Conservation (phyloP, 192 early-diverging fungal species). For the Backusella liffmaniae region DNA sequence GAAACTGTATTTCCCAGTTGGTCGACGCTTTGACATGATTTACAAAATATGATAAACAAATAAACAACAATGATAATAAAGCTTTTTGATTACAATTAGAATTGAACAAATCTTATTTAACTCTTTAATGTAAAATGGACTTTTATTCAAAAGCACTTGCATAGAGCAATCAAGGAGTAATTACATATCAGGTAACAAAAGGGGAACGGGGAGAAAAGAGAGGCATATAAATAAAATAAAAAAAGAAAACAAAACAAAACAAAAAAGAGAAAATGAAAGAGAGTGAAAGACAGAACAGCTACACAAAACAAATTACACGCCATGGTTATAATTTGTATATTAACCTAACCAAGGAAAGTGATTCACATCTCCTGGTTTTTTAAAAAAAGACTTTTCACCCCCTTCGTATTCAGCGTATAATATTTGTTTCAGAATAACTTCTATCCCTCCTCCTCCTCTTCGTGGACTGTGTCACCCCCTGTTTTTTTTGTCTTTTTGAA, state of each 20-base stretch:
- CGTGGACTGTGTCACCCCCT: neutral
- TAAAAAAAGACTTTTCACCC: neutral
- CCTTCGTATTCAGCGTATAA: neutral
- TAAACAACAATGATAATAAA: neutral
- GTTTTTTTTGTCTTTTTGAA: neutral
- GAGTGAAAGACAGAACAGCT: neutral
- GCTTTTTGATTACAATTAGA: neutral
- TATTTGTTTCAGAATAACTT: neutral
- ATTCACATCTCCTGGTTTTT: neutral
- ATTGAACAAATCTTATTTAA: neutral
- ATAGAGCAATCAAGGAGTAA: neutral
- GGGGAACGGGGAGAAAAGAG: neutral
- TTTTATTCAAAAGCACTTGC: neutral
- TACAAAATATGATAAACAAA: neutral
- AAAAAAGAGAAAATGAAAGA: neutral
- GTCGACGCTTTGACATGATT: neutral
- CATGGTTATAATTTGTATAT: slow-evolving; percentile 7
- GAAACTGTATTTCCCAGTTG: neutral
- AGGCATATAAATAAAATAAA: neutral
- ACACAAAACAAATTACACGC: slow-evolving; percentile 6
- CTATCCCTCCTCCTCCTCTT: neutral
- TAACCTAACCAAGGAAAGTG: neutral
- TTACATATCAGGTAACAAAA: neutral
- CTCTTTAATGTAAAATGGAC: neutral
- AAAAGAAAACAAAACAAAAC: neutral